Evolutionary conservation across 768 basidiomycete genomes (phyloP), one percentile per base, ranked within the genome.

Genomic region (Lactarius trivialis): DNA sequence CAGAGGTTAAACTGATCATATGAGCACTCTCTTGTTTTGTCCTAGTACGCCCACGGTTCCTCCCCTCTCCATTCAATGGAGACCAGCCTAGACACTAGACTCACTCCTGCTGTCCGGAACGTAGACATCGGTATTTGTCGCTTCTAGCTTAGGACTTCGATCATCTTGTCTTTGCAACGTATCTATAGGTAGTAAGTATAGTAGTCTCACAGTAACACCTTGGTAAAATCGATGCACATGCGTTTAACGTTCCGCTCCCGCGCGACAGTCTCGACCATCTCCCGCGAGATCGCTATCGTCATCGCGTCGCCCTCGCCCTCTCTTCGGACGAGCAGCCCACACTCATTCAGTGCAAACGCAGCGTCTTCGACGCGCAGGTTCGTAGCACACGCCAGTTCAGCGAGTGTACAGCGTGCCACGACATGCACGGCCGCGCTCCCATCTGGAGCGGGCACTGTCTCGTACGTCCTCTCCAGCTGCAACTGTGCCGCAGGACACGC

Each of bases 331-430:
- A 97, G 78, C 58, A 98, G 73, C 32, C 93, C 93, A 63, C 89
- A 87, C 71, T 95, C 93, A 60, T 89, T 87, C 67, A 98, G 73
- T 2, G 94, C 92, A 73, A 92, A 94, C 0, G 92, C 88, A 0
- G 86, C 84, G 71, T 98, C 96, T 59, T 97, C 92, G 0, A 85
- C 72, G 1, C 91, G 82, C 57, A 98, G 76, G 73, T 90, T 87
- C 52, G 91, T 91, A 32, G 87, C 89, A 19, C 78, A 77, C 1
- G 93, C 87, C 60, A 98, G 83, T 37, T 91, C 85, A 9, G 76
- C 77, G n/a, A 98, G 80, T 21, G 87, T 86, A 71, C 89, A 91
- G 24, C 75, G 75, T 30, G 89, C 79, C 45, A 81, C 77, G 60
- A 89, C 79, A 65, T 93, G 86, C 7, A 84, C 84, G 37, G 81